Percentiles rank a stretch among this genome's conserved stretches.
phyloP scores from a whole-genome alignment of 805 yeast species.

The Maudiozyma pseudohumilis region DNA sequence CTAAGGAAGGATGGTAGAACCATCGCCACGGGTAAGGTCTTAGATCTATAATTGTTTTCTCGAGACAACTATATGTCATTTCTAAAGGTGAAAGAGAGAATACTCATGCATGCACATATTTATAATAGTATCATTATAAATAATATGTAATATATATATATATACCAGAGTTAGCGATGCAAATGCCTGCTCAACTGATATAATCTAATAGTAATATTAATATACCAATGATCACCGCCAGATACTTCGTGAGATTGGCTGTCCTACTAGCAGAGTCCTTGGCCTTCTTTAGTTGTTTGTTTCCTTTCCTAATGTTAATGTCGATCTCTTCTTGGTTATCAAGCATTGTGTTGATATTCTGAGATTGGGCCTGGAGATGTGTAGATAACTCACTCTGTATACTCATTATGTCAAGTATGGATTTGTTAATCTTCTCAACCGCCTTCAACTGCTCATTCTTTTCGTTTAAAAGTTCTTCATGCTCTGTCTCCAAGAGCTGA shows the following conservation, averaged over 20 bases:
- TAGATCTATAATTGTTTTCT: constrained; percentile 36
- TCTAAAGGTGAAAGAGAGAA: too few relatives aligned
- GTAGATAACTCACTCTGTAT: constrained; percentile 65
- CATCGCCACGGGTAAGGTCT: constrained; percentile 92
- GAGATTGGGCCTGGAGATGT: constrained; percentile 65
- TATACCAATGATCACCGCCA: constrained; percentile 47
- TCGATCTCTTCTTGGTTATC: constrained; percentile 61
- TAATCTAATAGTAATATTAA: constrained; percentile 47
- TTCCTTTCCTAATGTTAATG: constrained; percentile 59
- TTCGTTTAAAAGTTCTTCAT: constrained; percentile 41
- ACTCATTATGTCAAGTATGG: constrained; percentile 63
- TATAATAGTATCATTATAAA: neutral
- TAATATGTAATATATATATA: neutral
- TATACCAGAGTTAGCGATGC: too few relatives aligned
- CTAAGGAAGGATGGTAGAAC: constrained; percentile 97
- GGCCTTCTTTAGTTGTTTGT: constrained; percentile 58
- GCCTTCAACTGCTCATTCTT: constrained; percentile 53
- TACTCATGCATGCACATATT: too few relatives aligned
- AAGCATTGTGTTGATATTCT: constrained; percentile 50
- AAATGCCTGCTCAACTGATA: constrained; percentile 25
- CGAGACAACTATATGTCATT: neutral
- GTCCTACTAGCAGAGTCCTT: constrained; percentile 53
- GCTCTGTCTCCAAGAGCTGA: constrained; percentile 49
- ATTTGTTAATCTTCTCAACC: constrained; percentile 48
- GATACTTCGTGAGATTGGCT: constrained; percentile 45